Conservation (phyloP, 1,139 yeast species). For the Geotrichum australiense region DNA sequence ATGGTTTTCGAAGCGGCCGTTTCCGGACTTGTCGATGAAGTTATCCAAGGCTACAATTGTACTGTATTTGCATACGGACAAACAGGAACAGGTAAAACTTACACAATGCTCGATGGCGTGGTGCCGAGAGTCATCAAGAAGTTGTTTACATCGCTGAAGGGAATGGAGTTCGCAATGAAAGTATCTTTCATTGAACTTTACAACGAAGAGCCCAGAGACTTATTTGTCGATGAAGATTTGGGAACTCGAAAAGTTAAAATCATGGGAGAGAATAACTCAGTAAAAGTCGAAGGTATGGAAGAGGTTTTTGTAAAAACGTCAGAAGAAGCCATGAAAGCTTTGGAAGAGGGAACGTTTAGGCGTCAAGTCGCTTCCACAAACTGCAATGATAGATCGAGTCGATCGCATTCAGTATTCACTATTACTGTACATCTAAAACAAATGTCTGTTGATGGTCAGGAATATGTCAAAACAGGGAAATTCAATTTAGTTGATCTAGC, state of each 20-base stretch:
- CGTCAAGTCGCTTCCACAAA: conserved; percentile 64
- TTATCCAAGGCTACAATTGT: conserved; percentile 50
- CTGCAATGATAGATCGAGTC: conserved; percentile 60
- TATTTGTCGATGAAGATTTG: conserved; percentile 34
- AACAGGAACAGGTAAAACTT: conserved; percentile 82
- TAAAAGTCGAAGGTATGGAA: conserved; percentile 46
- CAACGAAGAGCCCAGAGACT: conserved; percentile 65
- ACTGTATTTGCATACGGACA: conserved; percentile 86
- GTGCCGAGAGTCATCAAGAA: conserved; percentile 57
- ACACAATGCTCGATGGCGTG: conserved; percentile 61
- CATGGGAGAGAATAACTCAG: conserved; percentile 39
- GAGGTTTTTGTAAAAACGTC: conserved; percentile 40
- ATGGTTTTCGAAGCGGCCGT: conserved; percentile 55
- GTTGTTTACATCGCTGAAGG: conserved; percentile 46
- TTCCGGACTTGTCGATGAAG: conserved; percentile 50
- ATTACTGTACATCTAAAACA: conserved; percentile 46
- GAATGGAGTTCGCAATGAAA: conserved; percentile 56
- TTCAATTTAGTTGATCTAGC: conserved; percentile 83
- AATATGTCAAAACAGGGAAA: conserved; percentile 42
- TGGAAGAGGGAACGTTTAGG: conserved; percentile 46
- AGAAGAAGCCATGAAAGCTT: conserved; percentile 39
- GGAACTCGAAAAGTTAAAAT: conserved; percentile 36
- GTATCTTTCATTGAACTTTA: conserved; percentile 67
- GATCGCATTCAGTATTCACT: conserved; percentile 72
- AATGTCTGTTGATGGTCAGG: conserved; percentile 43